Evolutionary conservation across 495 filamentous ascomycete genomes (phyloP).

Genomic region (Neurospora sp.): DNA sequence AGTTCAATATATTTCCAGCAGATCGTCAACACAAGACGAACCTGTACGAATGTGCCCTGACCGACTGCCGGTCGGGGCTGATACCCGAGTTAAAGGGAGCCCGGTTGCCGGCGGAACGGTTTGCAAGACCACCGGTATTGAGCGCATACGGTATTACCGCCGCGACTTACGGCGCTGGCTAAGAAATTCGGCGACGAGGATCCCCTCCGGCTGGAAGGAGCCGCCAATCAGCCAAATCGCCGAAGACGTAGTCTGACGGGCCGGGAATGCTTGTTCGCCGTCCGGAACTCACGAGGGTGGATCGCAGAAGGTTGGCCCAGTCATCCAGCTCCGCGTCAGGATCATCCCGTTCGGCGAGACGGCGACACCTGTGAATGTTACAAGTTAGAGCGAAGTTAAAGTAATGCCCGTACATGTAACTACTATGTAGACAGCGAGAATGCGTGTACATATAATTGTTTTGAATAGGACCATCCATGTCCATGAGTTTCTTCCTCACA

Average conservation of each 20-base stretch:
- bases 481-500: background rate
- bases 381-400: background rate
- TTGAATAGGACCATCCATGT: background rate
- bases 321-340: background rate
- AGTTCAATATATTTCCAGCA: background rate
- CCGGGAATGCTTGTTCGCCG: background rate
- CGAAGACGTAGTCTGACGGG: background rate
- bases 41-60: background rate
- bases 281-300: background rate
- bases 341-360: background rate
- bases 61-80: background rate
- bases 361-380: background rate
- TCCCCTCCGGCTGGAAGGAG: background rate
- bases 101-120: background rate
- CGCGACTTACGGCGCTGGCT: background rate
- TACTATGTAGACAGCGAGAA: background rate
- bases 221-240: background rate
- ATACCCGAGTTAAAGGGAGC: background rate
- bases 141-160: background rate
- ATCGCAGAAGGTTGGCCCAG: background rate
- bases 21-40: background rate
- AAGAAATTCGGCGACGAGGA: background rate
- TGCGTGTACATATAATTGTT: background rate
- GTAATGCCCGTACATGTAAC: background rate
- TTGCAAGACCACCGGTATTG: background rate